These are phyloP conservation scores for Jackrogersella minutella DNA, from an alignment of 495 filamentous ascomycete genomes.

Conservation along the genomic window DNA sequence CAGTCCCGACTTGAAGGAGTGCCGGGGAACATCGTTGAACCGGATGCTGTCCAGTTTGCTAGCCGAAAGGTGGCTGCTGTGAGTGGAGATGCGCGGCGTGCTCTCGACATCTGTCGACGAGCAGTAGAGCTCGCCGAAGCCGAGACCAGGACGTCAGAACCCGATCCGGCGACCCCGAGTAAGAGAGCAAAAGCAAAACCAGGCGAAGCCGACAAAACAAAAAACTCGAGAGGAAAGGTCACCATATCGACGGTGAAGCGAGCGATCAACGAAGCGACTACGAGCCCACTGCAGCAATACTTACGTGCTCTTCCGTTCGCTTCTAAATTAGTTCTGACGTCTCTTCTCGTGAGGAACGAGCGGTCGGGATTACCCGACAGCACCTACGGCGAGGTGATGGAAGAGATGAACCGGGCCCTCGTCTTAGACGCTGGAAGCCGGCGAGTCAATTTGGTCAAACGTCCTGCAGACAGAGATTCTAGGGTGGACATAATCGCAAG, in stretches of 20 bases:
- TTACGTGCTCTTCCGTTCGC: conserved; percentile 81
- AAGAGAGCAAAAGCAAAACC: conserved; percentile 41
- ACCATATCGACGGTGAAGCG: conserved; percentile 92
- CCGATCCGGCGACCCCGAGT: conserved; percentile 52
- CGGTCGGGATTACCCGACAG: conserved; percentile 87
- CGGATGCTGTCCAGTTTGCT: conserved; percentile 96
- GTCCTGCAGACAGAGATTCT: conserved; percentile 1
- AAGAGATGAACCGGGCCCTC: conserved; percentile 81
- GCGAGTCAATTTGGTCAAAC: conserved; percentile 44
- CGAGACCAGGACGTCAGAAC: conserved; percentile 55
- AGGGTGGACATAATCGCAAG: conserved; percentile 2
- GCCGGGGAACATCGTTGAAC: conserved; percentile 86
- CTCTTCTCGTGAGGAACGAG: conserved; percentile 77
- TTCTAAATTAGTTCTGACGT: conserved; percentile 84
- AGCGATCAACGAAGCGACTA: conserved; percentile 94
- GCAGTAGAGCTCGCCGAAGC: conserved; percentile 96
- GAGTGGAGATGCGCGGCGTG: conserved; percentile 89
- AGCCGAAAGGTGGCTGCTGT: conserved; percentile 96
- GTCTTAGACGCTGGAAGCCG: conserved; percentile 65
- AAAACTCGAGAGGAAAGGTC: conserved; percentile 62
- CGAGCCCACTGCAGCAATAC: conserved; percentile 87
- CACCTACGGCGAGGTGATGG: conserved; percentile 86
- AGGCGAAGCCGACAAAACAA: conserved; percentile 29
- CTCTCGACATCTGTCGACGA: conserved; percentile 92
- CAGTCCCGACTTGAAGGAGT: conserved; percentile 86